Evolutionary conservation across 179 eudicot genomes (phyloP), one percentile per base, ranked within the genome.

Genomic region (Beta macrorhiza): DNA sequence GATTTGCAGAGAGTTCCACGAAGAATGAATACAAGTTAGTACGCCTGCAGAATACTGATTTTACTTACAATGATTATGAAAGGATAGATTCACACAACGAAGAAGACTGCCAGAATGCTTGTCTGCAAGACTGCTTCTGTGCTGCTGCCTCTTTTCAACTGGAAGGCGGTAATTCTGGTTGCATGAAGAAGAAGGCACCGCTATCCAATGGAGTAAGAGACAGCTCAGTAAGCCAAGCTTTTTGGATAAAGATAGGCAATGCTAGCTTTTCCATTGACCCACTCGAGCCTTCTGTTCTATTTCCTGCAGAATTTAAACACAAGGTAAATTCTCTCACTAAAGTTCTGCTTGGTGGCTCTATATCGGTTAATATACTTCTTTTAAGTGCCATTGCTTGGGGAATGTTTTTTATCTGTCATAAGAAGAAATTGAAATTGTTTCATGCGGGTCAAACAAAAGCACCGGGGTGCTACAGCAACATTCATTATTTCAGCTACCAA

Each of bases 151-250:
- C 76, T 37, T 83, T 68, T 45, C 25, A 25, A 29, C 32, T 29
- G 20, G 74, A 20, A n/a, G 4, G 19, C 42, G 13, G 15, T 5
- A 20, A 10, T 55, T 13, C 52, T 14, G 45, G 32, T 0, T 90
- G 92, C 65, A 85, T 86, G 87, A 86, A 86, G 82, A 90, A 88
- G 83, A 85, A 83, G 78, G 17, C 62, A 1, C 92, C 91, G 9
- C 78, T 88, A 2, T 79, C 87, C 5, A 72, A 87, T 70, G 92
- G 92, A 49, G 79, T 81, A 74, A 77, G 67, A 13, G 87, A 69
- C 59, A 51, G 17, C 4, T 4, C 17, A 10, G 67, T 58, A 12
- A 0, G 1, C 1, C 64, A 25, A 19, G 84, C 47, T n/a, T 75
- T 84, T 80, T 84, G 85, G 76, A 51, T 89, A 8, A 89, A 87